A percentile compares a stretch with the other conserved stretches of the same genome.
Conservation (phyloP, 2,329 filamentous ascomycete genomes). For the Pseudopyrenochaeta lycopersici region DNA sequence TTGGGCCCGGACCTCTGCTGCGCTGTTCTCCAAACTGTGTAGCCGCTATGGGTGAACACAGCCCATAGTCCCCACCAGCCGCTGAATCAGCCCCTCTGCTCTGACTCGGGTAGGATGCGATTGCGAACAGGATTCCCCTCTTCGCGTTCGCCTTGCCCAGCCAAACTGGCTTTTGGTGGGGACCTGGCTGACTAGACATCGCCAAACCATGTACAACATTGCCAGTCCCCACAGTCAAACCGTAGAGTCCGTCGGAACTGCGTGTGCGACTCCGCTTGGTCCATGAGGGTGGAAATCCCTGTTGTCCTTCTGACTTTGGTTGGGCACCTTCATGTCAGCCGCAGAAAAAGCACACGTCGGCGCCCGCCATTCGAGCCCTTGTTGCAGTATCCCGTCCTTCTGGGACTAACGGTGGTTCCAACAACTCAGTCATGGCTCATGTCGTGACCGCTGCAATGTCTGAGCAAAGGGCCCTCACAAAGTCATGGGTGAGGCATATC, state of each 20-base stretch:
- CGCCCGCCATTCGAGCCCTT: slow-evolving; percentile 24
- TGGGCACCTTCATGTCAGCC: slow-evolving; percentile 34
- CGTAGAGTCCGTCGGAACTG: slow-evolving; percentile 12
- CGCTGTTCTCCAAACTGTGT: slow-evolving; percentile 4
- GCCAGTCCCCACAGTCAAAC: slow-evolving; percentile 7
- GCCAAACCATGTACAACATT: slow-evolving; percentile 12
- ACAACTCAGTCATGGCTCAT: slow-evolving; percentile 45
- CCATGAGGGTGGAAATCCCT: neutral
- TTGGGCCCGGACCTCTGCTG: slow-evolving; percentile 19
- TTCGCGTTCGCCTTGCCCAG: slow-evolving; percentile 22
- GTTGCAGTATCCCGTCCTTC: slow-evolving; percentile 40
- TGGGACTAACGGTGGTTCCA: slow-evolving; percentile 51
- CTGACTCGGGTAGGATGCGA: slow-evolving; percentile 10
- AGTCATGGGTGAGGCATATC: slow-evolving; percentile 9
- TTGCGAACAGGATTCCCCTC: slow-evolving; percentile 12
- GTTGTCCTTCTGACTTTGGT: slow-evolving; percentile 3
- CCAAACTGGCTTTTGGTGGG: slow-evolving; percentile 2
- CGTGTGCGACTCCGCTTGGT: slow-evolving; percentile 15
- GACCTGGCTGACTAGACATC: slow-evolving; percentile 9
- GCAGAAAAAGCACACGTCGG: slow-evolving; percentile 27
- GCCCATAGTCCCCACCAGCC: slow-evolving; percentile 3
- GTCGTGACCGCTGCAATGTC: slow-evolving; percentile 35
- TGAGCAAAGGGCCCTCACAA: slow-evolving; percentile 14
- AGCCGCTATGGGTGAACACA: neutral
- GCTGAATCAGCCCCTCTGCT: slow-evolving; percentile 21